Percentiles rank a stretch among this genome's conserved stretches.
These are phyloP conservation scores for Dactylella cylindrospora DNA, from an alignment of 2,329 filamentous ascomycete genomes.

Conservation along the genomic window DNA sequence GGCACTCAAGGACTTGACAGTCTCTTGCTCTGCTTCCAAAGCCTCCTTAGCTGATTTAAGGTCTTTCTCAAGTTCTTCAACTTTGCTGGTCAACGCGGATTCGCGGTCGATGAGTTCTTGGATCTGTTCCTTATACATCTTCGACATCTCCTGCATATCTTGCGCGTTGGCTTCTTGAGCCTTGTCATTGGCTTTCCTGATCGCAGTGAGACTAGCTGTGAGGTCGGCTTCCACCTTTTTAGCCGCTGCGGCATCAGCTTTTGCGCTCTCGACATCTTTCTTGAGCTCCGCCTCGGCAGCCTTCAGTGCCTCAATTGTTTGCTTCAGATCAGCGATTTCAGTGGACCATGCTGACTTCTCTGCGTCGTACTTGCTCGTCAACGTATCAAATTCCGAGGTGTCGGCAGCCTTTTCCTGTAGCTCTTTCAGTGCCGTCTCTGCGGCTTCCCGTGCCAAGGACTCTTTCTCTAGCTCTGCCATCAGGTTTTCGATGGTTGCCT, in stretches of 20 bases:
- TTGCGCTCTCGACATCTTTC: constrained; percentile 19
- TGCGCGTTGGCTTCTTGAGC: constrained; percentile 30
- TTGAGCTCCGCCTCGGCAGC: constrained; percentile 15
- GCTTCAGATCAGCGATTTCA: constrained; percentile 18
- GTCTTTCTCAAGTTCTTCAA: constrained; percentile 8
- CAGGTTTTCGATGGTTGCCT: constrained; percentile 20
- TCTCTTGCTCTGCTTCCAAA: constrained; percentile 17
- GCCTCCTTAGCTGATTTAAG: constrained; percentile 16
- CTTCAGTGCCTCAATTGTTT: constrained; percentile 32
- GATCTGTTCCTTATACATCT: constrained; percentile 39
- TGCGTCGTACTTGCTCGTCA: constrained; percentile 22
- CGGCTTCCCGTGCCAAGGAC: constrained; percentile 31
- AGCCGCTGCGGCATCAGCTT: constrained; percentile 25
- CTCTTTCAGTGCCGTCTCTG: constrained; percentile 22
- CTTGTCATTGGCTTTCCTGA: constrained; percentile 37
- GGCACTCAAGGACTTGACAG: constrained; percentile 7
- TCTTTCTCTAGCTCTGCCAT: constrained; percentile 36
- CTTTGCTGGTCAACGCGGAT: constrained; percentile 5
- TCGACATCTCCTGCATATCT: constrained; percentile 41
- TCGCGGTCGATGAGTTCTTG: constrained; percentile 17
- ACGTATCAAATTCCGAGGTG: constrained; percentile 23
- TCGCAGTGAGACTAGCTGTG: constrained; percentile 10
- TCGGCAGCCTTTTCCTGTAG: constrained; percentile 40
- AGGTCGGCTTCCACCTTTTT: constrained; percentile 30
- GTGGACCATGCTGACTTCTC: constrained; percentile 33